These are phyloP conservation scores for Candida krabiensis DNA, from an alignment of 805 yeast species.

Conservation along the genomic window DNA sequence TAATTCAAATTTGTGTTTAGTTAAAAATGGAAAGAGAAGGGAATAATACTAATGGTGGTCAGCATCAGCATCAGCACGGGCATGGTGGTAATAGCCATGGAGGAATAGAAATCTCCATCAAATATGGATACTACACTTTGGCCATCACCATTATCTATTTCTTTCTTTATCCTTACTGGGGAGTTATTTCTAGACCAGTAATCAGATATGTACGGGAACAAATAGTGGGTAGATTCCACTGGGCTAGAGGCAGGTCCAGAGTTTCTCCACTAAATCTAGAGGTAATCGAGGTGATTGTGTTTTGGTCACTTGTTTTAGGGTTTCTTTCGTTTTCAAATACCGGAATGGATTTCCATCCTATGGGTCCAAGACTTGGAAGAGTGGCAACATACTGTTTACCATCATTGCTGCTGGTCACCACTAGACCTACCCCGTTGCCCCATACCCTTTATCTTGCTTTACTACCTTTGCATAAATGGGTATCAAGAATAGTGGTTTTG, in stretches of 20 bases:
- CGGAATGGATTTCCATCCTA: conserved; percentile 57
- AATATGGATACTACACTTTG: too few relatives aligned
- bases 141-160: too few relatives aligned
- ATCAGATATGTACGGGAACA: too few relatives aligned
- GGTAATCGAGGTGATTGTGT: conserved; percentile 38
- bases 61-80: too few relatives aligned
- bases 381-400: conserved; percentile 78
- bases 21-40: too few relatives aligned
- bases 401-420: conserved; percentile 66
- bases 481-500: conserved; percentile 71
- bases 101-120: too few relatives aligned
- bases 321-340: conserved; percentile 48
- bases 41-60: too few relatives aligned
- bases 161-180: too few relatives aligned
- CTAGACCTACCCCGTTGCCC: conserved; percentile 86
- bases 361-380: conserved; percentile 83
- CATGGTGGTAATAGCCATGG: too few relatives aligned
- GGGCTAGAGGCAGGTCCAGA: conserved; percentile 24
- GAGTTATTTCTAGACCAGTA: too few relatives aligned
- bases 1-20: too few relatives aligned
- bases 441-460: conserved; percentile 68
- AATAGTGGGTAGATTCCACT: conserved; percentile 18
- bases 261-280: conserved; percentile 23
- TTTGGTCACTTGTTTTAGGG: conserved; percentile 54
- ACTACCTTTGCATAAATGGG: conserved; percentile 88